Evolutionary conservation across 371 early-diverging fungal genomes (phyloP).

Genomic region (Mortierella sp.): DNA sequence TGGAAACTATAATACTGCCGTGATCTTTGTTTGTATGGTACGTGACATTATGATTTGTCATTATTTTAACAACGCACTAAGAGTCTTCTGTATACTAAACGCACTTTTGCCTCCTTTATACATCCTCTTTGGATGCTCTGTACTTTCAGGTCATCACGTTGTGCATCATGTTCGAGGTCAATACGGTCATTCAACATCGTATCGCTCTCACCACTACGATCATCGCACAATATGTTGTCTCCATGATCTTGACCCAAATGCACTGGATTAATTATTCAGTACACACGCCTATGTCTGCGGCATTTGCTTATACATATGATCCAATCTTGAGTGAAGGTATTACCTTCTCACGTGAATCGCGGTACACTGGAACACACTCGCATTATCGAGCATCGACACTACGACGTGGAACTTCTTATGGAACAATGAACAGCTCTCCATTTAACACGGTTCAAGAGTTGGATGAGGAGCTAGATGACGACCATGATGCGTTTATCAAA

Average conservation of each 20-base stretch:
- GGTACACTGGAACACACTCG: constrained; percentile 18
- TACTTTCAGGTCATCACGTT: constrained; percentile 32
- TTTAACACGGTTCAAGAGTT: constrained; percentile 42
- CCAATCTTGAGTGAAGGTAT: constrained; percentile 45
- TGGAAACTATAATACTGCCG: constrained; percentile 51
- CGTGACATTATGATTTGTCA: background rate
- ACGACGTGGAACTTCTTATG: constrained; percentile 37
- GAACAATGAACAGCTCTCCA: constrained; percentile 34
- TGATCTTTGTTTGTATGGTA: constrained; percentile 51
- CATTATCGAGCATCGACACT: background rate
- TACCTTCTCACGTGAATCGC: constrained; percentile 51
- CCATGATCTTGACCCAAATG: constrained; percentile 37
- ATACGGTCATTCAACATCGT: constrained; percentile 44
- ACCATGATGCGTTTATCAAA: constrained; percentile 50
- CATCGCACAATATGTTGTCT: constrained; percentile 33
- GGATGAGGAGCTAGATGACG: constrained; percentile 38
- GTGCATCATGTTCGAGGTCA: constrained; percentile 39
- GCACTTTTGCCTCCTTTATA: background rate
- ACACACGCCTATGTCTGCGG: constrained; percentile 55
- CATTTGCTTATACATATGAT: constrained; percentile 40
- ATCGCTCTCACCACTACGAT: constrained; percentile 19
- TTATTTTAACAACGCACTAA: background rate
- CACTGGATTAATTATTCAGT: constrained; percentile 54
- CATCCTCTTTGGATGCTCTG: background rate
- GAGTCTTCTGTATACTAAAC: background rate